phyloP scores from a whole-genome alignment of 495 filamentous ascomycete genomes.

The Talaromyces liani region DNA sequence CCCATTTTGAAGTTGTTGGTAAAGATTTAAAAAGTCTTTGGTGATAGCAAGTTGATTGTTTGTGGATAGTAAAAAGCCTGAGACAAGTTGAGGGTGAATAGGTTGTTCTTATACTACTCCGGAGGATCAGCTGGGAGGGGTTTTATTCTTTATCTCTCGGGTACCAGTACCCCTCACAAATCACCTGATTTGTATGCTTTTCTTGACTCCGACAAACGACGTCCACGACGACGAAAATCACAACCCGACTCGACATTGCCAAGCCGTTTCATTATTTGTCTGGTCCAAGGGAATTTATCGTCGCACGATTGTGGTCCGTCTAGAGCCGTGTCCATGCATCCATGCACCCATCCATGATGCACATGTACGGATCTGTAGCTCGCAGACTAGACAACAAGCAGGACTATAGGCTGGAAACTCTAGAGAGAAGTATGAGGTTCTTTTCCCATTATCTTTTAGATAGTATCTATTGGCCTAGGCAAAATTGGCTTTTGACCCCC shows the following conservation, averaged over 20 bases:
- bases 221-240: neutral
- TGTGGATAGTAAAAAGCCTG: neutral
- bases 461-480: neutral
- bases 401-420: neutral
- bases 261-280: neutral
- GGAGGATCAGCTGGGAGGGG: neutral
- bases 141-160: neutral
- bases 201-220: neutral
- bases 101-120: neutral
- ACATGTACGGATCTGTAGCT: neutral
- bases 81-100: neutral
- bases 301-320: neutral
- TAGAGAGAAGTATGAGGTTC: neutral
- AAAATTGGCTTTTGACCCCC: neutral
- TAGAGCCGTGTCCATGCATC: neutral
- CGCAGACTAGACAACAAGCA: neutral
- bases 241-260: neutral
- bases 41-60: neutral
- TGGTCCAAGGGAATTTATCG: neutral
- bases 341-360: neutral
- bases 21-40: neutral
- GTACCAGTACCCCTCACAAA: constrained; percentile 3
- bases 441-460: neutral
- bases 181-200: neutral
- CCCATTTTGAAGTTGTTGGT: neutral